Percentiles rank a stretch among this genome's conserved stretches.
These are phyloP conservation scores for Hygrocybe coccinea DNA, from an alignment of 768 basidiomycete species.

Conservation along the genomic window DNA sequence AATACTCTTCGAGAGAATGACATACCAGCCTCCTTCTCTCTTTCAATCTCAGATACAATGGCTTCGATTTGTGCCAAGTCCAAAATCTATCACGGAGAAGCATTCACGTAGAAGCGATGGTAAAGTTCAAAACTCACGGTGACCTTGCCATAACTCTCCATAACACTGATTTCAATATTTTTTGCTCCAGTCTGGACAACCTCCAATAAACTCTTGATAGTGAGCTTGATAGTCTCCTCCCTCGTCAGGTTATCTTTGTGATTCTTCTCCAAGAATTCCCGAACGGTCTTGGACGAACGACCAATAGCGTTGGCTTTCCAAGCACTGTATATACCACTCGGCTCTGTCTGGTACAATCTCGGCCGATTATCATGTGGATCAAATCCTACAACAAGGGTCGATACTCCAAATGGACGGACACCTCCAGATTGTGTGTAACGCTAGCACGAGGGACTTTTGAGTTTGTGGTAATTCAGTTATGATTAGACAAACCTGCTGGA, in stretches of 20 bases:
- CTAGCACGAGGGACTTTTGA: conserved; percentile 34
- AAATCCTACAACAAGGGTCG: conserved; percentile 94
- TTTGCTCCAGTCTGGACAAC: conserved; percentile 99
- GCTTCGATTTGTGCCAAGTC: conserved; percentile 83
- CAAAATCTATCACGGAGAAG: conserved; percentile 54
- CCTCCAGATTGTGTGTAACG: conserved; percentile 98
- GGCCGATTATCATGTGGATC: conserved; percentile 88
- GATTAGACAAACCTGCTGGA: conserved; percentile 74
- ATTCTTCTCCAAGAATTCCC: conserved; percentile 98
- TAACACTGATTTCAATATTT: conserved; percentile 98
- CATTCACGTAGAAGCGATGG: conserved; percentile 3
- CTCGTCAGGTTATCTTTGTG: conserved; percentile 85
- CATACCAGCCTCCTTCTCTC: conserved; percentile 92
- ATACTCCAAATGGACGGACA: conserved; percentile 96
- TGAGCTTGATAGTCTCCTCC: conserved; percentile 90
- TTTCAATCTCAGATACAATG: conserved; percentile 90
- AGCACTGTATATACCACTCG: conserved; percentile 94
- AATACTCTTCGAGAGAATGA: conserved; percentile 7
- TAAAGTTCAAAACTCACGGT: conserved; percentile 54
- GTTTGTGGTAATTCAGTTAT: not conserved
- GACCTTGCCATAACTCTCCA: conserved; percentile 92
- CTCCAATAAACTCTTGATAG: conserved; percentile 91
- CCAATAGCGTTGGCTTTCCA: conserved; percentile 99
- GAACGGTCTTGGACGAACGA: conserved; percentile 95
- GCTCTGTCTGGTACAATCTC: conserved; percentile 93